Evolutionary conservation across 129 eudicot species (phyloP).

Genomic region (Logfia minima): DNA sequence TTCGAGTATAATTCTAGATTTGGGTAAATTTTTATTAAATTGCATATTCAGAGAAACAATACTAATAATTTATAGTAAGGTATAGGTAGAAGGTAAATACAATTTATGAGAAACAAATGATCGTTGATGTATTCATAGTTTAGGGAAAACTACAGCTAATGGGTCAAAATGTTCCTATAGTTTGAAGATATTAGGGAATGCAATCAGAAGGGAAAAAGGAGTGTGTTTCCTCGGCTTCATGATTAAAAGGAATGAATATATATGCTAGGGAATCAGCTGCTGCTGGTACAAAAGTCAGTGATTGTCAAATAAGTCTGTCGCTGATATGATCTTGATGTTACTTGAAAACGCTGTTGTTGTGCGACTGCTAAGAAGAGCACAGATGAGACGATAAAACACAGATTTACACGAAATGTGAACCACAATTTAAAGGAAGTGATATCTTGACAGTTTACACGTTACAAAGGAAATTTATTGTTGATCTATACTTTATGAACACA

Average conservation of each 20-base stretch:
- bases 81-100: too few relatives aligned
- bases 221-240: slow-evolving; percentile 21
- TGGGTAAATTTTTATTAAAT: too few relatives aligned
- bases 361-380: neutral
- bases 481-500: too few relatives aligned
- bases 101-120: too few relatives aligned
- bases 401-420: neutral
- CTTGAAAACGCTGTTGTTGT: neutral
- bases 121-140: neutral
- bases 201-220: slow-evolving; percentile 13
- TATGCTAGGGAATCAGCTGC: neutral
- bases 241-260: slow-evolving; percentile 18
- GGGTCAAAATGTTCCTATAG: slow-evolving; percentile 17
- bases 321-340: neutral
- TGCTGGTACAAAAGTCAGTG: neutral
- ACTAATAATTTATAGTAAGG: too few relatives aligned
- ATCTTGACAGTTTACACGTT: too few relatives aligned
- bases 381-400: neutral
- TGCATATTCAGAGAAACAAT: too few relatives aligned
- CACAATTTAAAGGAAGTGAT: too few relatives aligned
- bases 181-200: slow-evolving; percentile 3
- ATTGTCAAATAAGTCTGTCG: neutral
- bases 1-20: too few relatives aligned
- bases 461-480: too few relatives aligned
- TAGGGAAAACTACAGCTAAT: slow-evolving; percentile 1